A percentile compares a stretch with the other conserved stretches of the same genome.
Evolutionary conservation across 331 rosid species (phyloP).

Genomic region (Quercus phellos): DNA sequence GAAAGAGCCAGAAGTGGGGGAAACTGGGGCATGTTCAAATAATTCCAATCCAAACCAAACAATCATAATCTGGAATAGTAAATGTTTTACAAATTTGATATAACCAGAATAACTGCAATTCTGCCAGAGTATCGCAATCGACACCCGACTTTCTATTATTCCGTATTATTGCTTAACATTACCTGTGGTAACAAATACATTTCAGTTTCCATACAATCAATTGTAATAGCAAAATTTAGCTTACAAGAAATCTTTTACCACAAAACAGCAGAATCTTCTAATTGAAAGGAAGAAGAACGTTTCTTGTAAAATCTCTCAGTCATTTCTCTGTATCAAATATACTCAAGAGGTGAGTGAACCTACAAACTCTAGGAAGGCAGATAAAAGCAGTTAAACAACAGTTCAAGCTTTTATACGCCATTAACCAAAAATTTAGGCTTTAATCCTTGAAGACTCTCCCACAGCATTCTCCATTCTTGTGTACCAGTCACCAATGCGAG

Average conservation of each 20-base stretch:
- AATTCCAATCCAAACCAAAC: not conserved
- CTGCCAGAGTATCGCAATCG: too few relatives aligned
- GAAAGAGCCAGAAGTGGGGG: not conserved
- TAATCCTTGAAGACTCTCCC: conserved; percentile 68
- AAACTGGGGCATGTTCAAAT: not conserved
- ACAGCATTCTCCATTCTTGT: conserved; percentile 77
- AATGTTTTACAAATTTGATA: too few relatives aligned
- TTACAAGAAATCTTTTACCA: not conserved
- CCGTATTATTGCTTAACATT: not conserved
- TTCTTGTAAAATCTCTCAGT: not conserved
- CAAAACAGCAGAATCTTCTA: not conserved
- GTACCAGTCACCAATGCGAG: conserved; percentile 93
- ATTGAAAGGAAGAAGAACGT: not conserved
- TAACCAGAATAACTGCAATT: not conserved
- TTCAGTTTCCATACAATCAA: not conserved
- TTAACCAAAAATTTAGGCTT: conserved; percentile 32
- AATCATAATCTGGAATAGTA: not conserved
- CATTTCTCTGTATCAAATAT: not conserved
- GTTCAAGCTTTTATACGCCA: conserved; percentile 29
- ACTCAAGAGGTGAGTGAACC: not conserved
- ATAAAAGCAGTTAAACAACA: not conserved
- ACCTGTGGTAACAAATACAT: not conserved
- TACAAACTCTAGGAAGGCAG: not conserved
- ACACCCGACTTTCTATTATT: not conserved
- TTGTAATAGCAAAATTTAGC: not conserved